A percentile compares a stretch with the other conserved stretches of the same genome.
phyloP scores from a whole-genome alignment of 306 rosid species.

The Echinosophora koreensis region DNA sequence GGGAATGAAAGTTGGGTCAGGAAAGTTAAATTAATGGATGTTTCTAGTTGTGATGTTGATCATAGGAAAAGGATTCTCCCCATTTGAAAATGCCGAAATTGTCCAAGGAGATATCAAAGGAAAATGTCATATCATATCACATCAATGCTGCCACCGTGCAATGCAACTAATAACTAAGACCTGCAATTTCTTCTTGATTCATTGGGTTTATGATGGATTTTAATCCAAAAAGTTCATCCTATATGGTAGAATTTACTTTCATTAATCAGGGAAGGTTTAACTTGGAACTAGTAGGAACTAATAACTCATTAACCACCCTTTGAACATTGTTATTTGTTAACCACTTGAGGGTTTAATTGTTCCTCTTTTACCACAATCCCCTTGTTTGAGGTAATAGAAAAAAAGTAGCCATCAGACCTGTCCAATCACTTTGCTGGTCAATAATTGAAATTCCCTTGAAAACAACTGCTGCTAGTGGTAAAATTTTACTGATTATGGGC shows the following conservation, averaged over 20 bases:
- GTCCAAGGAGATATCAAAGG: not conserved
- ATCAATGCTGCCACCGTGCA: not conserved
- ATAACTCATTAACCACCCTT: not conserved
- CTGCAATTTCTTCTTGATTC: not conserved
- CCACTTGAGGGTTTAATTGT: not conserved
- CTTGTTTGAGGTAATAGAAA: not conserved
- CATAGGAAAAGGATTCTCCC: not conserved
- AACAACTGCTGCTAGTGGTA: slow-evolving; percentile 9
- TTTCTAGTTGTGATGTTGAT: not conserved
- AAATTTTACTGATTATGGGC: slow-evolving; percentile 37
- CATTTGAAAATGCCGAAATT: not conserved
- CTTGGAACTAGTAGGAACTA: not conserved
- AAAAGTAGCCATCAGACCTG: not conserved
- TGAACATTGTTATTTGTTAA: not conserved
- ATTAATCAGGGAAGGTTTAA: not conserved
- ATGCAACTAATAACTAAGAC: not conserved
- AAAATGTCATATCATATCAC: not conserved
- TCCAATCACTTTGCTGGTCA: slow-evolving; percentile 3
- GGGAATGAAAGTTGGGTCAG: not conserved
- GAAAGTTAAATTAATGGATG: not conserved
- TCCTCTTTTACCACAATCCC: not conserved
- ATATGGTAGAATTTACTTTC: not conserved
- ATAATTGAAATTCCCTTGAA: slow-evolving; percentile 19
- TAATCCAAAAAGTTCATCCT: not conserved
- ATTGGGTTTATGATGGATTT: not conserved